Conservation (phyloP, 768 basidiomycete species). For the Pleurotus eryngii region DNA sequence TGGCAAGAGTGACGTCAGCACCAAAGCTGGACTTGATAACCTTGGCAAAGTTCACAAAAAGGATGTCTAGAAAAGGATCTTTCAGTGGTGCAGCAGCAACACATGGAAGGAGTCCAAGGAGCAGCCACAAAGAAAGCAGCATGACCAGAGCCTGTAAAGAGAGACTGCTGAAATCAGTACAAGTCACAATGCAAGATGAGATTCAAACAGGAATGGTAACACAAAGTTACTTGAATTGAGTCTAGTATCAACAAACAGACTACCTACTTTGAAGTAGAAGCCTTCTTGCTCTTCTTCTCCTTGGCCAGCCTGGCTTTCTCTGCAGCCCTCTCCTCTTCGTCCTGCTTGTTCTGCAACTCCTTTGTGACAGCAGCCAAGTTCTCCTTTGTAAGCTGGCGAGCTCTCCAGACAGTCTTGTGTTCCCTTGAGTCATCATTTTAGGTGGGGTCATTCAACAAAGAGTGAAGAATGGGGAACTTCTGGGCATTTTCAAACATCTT, state of each 20-base stretch:
- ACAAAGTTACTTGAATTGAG: neutral
- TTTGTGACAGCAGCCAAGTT: neutral
- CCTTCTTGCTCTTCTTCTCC: neutral
- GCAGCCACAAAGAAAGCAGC: neutral
- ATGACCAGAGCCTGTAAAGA: neutral
- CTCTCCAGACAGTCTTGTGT: neutral
- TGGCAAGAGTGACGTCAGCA: neutral
- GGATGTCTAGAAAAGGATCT: conserved; percentile 5
- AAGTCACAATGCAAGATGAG: neutral
- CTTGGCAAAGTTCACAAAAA: neutral
- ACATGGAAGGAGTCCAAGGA: neutral
- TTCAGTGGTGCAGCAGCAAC: neutral
- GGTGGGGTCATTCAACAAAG: neutral
- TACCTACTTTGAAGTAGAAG: no score
- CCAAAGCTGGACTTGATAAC: neutral
- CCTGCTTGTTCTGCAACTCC: neutral
- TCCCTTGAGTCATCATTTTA: neutral
- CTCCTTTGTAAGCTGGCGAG: neutral
- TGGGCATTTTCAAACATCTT: neutral
- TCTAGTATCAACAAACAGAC: neutral
- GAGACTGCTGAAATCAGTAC: neutral
- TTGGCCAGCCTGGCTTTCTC: neutral
- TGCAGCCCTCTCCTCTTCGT: neutral
- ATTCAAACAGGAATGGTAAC: neutral
- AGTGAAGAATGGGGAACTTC: neutral